Conservation (phyloP, 345 rosid species). For the Salix suchowensis region DNA sequence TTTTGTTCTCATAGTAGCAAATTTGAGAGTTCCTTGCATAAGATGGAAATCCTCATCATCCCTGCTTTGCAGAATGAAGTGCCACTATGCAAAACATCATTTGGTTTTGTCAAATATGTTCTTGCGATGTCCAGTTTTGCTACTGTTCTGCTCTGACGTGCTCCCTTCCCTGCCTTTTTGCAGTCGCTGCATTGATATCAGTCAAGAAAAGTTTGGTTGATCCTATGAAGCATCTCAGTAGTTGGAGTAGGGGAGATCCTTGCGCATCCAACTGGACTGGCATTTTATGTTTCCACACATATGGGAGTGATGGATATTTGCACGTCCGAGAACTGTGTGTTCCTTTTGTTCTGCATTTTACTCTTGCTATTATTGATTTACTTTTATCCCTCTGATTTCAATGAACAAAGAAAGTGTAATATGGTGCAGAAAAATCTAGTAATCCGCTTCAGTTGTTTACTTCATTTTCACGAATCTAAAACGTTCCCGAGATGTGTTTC, state of each 20-base stretch:
- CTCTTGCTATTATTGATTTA: background rate
- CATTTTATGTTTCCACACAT: conserved; percentile 42
- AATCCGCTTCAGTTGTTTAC: too few species aligned
- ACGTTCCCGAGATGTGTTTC: too few species aligned
- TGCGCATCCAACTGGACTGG: conserved; percentile 82
- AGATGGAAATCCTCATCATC: too few species aligned
- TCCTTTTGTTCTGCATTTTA: conserved; percentile 1
- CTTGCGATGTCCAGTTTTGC: too few species aligned
- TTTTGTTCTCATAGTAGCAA: too few species aligned
- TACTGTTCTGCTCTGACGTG: background rate
- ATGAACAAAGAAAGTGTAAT: too few species aligned
- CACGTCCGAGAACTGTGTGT: conserved; percentile 71
- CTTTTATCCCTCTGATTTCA: background rate
- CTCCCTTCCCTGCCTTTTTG: conserved; percentile 20
- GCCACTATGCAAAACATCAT: too few species aligned
- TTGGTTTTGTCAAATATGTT: too few species aligned
- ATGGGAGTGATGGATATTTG: conserved; percentile 47
- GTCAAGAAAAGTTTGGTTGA: conserved; percentile 47
- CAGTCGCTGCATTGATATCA: conserved; percentile 60
- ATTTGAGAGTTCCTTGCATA: too few species aligned
- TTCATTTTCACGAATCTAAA: too few species aligned
- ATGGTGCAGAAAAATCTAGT: too few species aligned
- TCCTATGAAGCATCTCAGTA: conserved; percentile 46
- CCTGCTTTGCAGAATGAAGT: too few species aligned
- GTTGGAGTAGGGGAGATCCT: conserved; percentile 77